Percentiles rank a stretch among this genome's conserved stretches.
Conservation (phyloP, 257 asterid genomes). For the Ehretia macrophylla region DNA sequence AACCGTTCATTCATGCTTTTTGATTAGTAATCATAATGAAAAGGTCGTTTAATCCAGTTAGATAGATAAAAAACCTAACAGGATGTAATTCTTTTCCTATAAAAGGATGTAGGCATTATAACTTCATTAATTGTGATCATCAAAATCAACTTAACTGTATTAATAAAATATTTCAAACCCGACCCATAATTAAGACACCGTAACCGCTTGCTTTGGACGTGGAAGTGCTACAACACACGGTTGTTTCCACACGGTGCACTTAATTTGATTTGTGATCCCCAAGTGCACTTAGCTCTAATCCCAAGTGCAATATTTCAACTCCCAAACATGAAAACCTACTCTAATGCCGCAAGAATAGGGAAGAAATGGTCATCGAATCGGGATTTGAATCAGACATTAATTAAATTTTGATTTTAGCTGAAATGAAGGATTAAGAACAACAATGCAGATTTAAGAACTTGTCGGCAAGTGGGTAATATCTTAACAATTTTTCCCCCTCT, state of each 20-base stretch:
- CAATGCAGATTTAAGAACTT: conserved; percentile 13
- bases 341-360: conserved; percentile 50
- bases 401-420: conserved; percentile 2
- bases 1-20: too few relatives aligned
- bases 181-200: too few relatives aligned
- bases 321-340: conserved; percentile 33
- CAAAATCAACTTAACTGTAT: too few relatives aligned
- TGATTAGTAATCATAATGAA: too few relatives aligned
- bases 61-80: too few relatives aligned
- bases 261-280: background rate
- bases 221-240: background rate
- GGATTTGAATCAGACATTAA: conserved; percentile 15
- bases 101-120: too few relatives aligned
- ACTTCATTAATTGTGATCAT: too few relatives aligned
- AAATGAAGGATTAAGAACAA: conserved; percentile 31
- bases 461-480: conserved; percentile 24
- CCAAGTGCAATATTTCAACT: conserved; percentile 29
- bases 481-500: conserved; percentile 13
- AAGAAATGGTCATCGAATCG: conserved; percentile 23
- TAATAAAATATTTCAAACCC: too few relatives aligned
- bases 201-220: too few relatives aligned
- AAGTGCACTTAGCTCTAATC: conserved; percentile 15
- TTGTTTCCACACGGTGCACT: background rate
- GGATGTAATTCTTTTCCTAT: too few relatives aligned
- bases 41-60: too few relatives aligned